These are phyloP conservation scores for Pseudocohnilembus persalinus DNA, from an alignment of 169 alveolate species.

Conservation along the genomic window DNA sequence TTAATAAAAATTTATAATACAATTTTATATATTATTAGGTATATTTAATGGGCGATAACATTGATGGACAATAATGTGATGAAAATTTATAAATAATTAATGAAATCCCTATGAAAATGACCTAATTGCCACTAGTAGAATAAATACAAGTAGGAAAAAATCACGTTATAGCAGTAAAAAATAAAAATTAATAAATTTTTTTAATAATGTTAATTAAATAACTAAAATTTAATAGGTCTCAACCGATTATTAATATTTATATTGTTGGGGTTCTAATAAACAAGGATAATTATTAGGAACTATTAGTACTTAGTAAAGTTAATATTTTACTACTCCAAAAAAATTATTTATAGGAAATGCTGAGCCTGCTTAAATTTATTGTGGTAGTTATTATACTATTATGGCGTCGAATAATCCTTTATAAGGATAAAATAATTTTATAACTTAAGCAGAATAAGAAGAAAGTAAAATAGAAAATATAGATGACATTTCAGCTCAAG, in stretches of 20 bases:
- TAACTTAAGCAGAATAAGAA: not conserved
- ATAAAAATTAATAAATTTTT: no score
- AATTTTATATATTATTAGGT: not conserved
- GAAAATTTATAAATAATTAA: constrained; percentile 1
- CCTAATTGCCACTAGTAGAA: constrained; percentile 35
- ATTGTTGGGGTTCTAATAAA: constrained; percentile 81
- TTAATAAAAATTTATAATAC: no score
- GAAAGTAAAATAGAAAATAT: constrained; percentile 7
- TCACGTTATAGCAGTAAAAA: constrained; percentile 52
- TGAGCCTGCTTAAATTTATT: constrained; percentile 49
- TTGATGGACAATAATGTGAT: constrained; percentile 30
- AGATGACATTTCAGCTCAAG: constrained; percentile 1
- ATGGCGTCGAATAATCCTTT: not conserved
- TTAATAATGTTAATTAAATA: no score
- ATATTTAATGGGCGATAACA: constrained; percentile 40
- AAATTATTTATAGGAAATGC: constrained; percentile 37
- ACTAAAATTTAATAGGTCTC: constrained; percentile 25
- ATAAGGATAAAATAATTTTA: not conserved
- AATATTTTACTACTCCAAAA: constrained; percentile 30
- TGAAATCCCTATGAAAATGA: constrained; percentile 51
- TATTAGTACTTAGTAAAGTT: not conserved
- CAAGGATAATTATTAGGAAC: constrained; percentile 69
- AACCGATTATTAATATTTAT: constrained; percentile 50
- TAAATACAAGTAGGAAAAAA: constrained; percentile 76
- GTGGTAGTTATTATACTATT: constrained; percentile 74